A percentile compares a stretch with the other conserved stretches of the same genome.
phyloP scores from a whole-genome alignment of 768 basidiomycete genomes.

The Suillus spraguei region DNA sequence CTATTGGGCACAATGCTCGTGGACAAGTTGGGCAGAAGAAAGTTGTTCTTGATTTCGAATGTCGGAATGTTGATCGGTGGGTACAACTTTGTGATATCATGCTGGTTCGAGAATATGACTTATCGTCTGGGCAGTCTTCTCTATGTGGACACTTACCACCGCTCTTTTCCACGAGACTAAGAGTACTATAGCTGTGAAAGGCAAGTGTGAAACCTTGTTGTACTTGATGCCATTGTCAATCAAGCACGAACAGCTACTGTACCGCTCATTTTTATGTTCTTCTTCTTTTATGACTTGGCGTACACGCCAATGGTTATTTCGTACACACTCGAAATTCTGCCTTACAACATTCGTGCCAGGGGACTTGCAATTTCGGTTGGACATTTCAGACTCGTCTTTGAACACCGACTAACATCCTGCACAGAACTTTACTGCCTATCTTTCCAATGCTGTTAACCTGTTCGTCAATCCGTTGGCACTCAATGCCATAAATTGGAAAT shows the following conservation, averaged over 20 bases:
- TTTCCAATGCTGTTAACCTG: constrained; percentile 76
- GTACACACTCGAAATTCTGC: constrained; percentile 77
- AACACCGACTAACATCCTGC: neutral
- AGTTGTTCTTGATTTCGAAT: constrained; percentile 68
- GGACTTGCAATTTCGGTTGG: constrained; percentile 76
- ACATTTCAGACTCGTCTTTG: constrained; percentile 7
- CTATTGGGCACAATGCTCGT: constrained; percentile 62
- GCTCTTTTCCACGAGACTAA: constrained; percentile 38
- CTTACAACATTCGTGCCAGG: constrained; percentile 77
- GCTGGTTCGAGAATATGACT: neutral
- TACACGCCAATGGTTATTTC: constrained; percentile 72
- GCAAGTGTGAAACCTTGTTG: constrained; percentile 2
- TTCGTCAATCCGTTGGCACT: constrained; percentile 81
- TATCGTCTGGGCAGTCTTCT: constrained; percentile 43
- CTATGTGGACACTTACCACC: constrained; percentile 55
- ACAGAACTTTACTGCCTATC: constrained; percentile 63
- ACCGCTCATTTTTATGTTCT: constrained; percentile 63
- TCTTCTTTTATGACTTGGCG: constrained; percentile 62
- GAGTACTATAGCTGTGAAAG: constrained; percentile 35
- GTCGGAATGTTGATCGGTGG: constrained; percentile 57
- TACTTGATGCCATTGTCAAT: neutral
- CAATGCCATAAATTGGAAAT: constrained; percentile 51
- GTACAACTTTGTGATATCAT: constrained; percentile 16
- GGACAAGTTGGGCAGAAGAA: constrained; percentile 68
- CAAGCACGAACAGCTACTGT: constrained; percentile 50